Percentiles rank a stretch among this genome's conserved stretches.
phyloP scores from a whole-genome alignment of 148 eudicot genomes.

The Polygonum maritimum region DNA sequence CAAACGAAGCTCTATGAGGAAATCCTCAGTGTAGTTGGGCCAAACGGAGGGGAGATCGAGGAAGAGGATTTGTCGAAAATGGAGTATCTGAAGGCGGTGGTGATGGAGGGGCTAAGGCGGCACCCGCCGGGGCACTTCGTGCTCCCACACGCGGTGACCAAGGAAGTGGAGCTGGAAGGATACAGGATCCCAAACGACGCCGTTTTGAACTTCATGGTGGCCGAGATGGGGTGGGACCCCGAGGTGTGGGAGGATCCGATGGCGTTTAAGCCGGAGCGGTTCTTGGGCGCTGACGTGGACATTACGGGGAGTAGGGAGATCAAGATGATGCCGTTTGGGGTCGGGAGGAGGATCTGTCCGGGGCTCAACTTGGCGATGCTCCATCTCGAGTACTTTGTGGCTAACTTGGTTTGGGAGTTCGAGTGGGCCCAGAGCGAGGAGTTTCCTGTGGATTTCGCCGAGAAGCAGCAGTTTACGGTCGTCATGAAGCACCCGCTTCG shows the following conservation, averaged over 20 bases:
- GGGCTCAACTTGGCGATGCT: slow-evolving; percentile 39
- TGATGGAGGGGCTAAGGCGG: slow-evolving; percentile 45
- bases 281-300: slow-evolving; percentile 20
- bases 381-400: slow-evolving; percentile 60
- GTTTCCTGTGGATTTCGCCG: slow-evolving; percentile 35
- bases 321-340: slow-evolving; percentile 77
- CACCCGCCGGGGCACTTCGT: slow-evolving; percentile 58
- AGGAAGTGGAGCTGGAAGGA: slow-evolving; percentile 35
- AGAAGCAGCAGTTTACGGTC: slow-evolving; percentile 37
- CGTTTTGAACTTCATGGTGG: slow-evolving; percentile 43
- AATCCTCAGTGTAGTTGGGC: slow-evolving; percentile 17
- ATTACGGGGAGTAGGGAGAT: slow-evolving; percentile 46
- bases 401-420: slow-evolving; percentile 48
- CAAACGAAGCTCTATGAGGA: slow-evolving; percentile 46
- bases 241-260: slow-evolving; percentile 53
- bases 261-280: slow-evolving; percentile 55
- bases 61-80: slow-evolving; percentile 40
- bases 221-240: slow-evolving; percentile 47
- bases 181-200: slow-evolving; percentile 31
- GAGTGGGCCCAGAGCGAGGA: slow-evolving; percentile 29
- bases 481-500: slow-evolving; percentile 55
- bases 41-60: background rate
- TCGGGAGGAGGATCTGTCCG: slow-evolving; percentile 60
- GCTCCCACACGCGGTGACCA: slow-evolving; percentile 35
- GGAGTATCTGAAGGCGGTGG: slow-evolving; percentile 44